A percentile compares a stretch with the other conserved stretches of the same genome.
These are phyloP conservation scores for Ophiostoma ulmi DNA, from an alignment of 2,329 filamentous ascomycete species.

Conservation along the genomic window DNA sequence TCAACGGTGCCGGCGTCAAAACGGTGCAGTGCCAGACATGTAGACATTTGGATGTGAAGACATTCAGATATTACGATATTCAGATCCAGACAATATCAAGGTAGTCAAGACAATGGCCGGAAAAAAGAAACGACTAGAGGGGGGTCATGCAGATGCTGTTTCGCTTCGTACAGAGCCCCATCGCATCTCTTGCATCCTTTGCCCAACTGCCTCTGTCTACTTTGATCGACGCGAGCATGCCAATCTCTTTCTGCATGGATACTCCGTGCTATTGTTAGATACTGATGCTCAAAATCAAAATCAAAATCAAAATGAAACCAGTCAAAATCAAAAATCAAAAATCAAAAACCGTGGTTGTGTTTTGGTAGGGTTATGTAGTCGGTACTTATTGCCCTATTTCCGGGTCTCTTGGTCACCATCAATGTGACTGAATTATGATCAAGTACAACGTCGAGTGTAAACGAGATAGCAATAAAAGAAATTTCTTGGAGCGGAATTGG, in stretches of 20 bases:
- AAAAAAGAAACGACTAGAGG: neutral
- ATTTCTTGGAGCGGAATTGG: neutral
- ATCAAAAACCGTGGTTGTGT: neutral
- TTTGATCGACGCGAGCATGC: neutral
- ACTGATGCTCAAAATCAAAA: neutral
- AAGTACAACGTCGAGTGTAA: too few relatives aligned
- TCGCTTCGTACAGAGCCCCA: neutral
- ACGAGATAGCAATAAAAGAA: neutral
- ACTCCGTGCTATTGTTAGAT: neutral
- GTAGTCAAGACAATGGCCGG: neutral
- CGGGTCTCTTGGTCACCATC: neutral
- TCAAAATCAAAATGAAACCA: neutral
- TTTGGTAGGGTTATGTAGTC: neutral
- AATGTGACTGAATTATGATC: neutral
- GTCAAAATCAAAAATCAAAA: neutral
- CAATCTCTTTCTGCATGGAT: neutral
- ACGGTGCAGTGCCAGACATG: neutral
- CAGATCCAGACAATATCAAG: neutral
- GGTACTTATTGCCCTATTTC: neutral
- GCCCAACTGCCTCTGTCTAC: too few relatives aligned
- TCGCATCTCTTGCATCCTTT: neutral
- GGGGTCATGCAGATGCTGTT: neutral
- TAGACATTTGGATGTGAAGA: neutral
- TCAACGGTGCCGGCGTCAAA: neutral
- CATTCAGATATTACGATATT: neutral